Evolutionary conservation across 352 stramenopile genomes (phyloP).

Genomic region (Globisporangium mamillatum): DNA sequence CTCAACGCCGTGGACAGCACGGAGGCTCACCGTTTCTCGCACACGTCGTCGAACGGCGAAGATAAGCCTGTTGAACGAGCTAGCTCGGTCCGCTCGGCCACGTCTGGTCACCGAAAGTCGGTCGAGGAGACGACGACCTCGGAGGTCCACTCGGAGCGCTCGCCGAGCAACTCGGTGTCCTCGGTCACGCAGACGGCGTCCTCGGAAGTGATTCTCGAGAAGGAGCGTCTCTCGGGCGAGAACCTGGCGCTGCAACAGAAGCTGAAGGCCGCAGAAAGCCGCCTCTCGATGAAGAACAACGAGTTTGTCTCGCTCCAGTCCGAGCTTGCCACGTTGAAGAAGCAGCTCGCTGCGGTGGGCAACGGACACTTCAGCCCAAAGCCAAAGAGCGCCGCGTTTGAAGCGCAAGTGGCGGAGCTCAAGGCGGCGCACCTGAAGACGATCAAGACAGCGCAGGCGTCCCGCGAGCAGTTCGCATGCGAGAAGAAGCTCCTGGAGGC

Average conservation of each 20-base stretch:
- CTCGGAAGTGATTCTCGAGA: conserved; percentile 35
- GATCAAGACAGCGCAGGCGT: conserved; percentile 3
- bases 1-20: conserved; percentile 42
- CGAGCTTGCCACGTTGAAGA: conserved; percentile 25
- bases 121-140: conserved; percentile 14
- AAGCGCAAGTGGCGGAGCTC: conserved; percentile 21
- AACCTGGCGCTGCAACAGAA: conserved; percentile 38
- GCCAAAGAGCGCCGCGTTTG: conserved; percentile 24
- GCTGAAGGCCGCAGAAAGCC: conserved; percentile 25
- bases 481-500: conserved; percentile 1
- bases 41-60: conserved; percentile 14
- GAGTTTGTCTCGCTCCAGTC: conserved; percentile 21
- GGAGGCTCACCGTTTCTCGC: conserved; percentile 14
- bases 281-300: conserved; percentile 31
- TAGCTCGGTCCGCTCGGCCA: conserved; percentile 6
- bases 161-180: conserved; percentile 9
- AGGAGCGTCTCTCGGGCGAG: conserved; percentile 36
- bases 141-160: conserved; percentile 13
- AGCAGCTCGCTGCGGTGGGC: conserved; percentile 34
- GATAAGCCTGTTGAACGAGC: conserved; percentile 15
- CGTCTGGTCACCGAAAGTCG: conserved; percentile 8
- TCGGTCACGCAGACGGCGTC: conserved; percentile 16
- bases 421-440: conserved; percentile 15
- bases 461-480: neutral
- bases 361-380: conserved; percentile 23